Evolutionary conservation across 2,329 filamentous ascomycete species (phyloP).

Genomic region (Aureobasidium sp.): DNA sequence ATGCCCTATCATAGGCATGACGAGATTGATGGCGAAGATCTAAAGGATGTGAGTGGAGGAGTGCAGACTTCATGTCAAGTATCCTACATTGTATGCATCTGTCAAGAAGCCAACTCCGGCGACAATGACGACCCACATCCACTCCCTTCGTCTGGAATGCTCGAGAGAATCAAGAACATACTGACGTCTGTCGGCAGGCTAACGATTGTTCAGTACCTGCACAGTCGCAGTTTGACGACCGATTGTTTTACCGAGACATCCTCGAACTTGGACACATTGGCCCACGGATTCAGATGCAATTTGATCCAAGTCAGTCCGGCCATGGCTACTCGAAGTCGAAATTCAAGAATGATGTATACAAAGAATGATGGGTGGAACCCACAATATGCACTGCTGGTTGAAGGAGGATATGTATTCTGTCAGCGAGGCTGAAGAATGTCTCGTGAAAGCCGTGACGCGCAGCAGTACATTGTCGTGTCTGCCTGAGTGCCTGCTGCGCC

Average conservation of each 20-base stretch:
- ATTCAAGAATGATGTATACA: too few species aligned
- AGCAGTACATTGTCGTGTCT: not conserved
- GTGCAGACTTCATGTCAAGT: not conserved
- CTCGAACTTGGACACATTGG: not conserved
- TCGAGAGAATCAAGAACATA: constrained; percentile 2
- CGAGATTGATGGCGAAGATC: constrained; percentile 34
- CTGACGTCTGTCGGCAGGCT: not conserved
- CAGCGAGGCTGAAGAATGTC: not conserved
- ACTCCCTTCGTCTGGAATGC: not conserved
- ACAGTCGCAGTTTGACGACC: not conserved
- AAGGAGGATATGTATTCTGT: not conserved
- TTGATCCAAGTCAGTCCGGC: not conserved
- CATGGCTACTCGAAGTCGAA: not conserved
- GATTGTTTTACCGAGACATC: not conserved
- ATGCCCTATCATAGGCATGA: constrained; percentile 34
- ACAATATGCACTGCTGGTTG: not conserved
- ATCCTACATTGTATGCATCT: constrained; percentile 30
- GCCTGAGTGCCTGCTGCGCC: not conserved
- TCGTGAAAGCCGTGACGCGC: not conserved
- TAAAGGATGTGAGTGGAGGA: not conserved
- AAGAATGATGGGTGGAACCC: not conserved
- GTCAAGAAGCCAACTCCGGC: constrained; percentile 36
- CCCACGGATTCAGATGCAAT: not conserved
- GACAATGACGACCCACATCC: constrained; percentile 22
- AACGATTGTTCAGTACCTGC: not conserved